phyloP scores from a whole-genome alignment of 2,329 filamentous ascomycete genomes.

The Ophiosphaerella herpotricha region DNA sequence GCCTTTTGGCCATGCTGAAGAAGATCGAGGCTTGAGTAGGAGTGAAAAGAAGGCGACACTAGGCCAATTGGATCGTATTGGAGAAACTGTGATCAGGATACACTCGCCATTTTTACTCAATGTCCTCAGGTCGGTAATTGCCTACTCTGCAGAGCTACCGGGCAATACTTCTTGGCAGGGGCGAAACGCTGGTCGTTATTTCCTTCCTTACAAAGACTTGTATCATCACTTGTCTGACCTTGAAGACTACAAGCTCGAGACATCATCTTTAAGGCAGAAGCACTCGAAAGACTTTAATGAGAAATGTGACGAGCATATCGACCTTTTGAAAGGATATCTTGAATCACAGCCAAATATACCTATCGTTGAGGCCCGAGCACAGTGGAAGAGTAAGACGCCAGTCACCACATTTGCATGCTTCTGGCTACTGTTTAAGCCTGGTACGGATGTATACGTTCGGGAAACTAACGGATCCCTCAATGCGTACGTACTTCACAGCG shows the following conservation, averaged over 20 bases:
- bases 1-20: too few species aligned
- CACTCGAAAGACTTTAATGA: conserved; percentile 2
- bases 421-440: conserved; percentile 14
- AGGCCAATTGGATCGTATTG: not conserved
- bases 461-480: conserved; percentile 9
- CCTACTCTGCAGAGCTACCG: not conserved
- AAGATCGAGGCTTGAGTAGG: not conserved
- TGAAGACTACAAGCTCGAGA: not conserved
- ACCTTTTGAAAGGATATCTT: conserved; percentile 2
- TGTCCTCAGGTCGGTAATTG: conserved; percentile 2
- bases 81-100: not conserved
- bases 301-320: conserved; percentile 4
- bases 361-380: not conserved
- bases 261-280: not conserved
- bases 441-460: conserved; percentile 12
- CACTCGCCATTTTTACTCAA: conserved; percentile 8
- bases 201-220: conserved; percentile 1
- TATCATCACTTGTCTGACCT: conserved; percentile 1
- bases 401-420: conserved; percentile 7
- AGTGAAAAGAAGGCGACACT: not conserved
- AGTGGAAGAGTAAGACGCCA: conserved; percentile 1
- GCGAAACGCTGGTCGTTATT: not conserved
- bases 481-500: conserved; percentile 6
- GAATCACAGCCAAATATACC: not conserved
- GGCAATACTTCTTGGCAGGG: too few species aligned